A percentile compares a stretch with the other conserved stretches of the same genome.
These are phyloP conservation scores for Anacardium occidentale DNA, from an alignment of 345 rosid species.

Conservation along the genomic window DNA sequence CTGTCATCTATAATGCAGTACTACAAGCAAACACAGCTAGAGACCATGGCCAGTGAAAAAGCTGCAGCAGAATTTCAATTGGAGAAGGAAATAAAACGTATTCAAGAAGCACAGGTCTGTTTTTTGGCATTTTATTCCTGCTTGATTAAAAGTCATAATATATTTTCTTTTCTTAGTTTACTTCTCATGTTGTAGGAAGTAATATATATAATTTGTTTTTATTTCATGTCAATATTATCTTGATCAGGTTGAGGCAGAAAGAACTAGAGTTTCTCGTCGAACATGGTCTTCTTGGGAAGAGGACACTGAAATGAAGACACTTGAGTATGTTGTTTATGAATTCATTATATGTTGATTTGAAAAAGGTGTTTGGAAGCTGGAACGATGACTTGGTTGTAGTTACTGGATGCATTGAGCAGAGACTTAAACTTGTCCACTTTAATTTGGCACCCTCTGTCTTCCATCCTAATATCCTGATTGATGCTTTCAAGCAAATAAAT, in stretches of 20 bases:
- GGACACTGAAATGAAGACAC: conserved; percentile 86
- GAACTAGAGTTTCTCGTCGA: conserved; percentile 72
- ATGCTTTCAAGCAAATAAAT: neutral
- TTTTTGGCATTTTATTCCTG: conserved; percentile 11
- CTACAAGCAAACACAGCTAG: conserved; percentile 97
- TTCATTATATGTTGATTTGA: neutral
- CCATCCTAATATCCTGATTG: neutral
- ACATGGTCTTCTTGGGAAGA: conserved; percentile 88
- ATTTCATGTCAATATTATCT: conserved; percentile 12
- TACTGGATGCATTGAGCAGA: neutral
- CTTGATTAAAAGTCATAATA: conserved; percentile 15
- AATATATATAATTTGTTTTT: conserved; percentile 2
- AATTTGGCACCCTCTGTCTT: neutral
- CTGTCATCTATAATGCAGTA: conserved; percentile 51
- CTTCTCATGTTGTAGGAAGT: conserved; percentile 7
- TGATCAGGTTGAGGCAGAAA: conserved; percentile 83
- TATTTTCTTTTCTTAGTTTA: neutral
- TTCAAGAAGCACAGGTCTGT: conserved; percentile 82
- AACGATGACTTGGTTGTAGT: conserved; percentile 5
- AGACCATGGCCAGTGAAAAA: conserved; percentile 96
- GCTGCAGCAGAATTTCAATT: conserved; percentile 98
- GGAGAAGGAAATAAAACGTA: conserved; percentile 88
- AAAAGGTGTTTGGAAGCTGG: neutral
- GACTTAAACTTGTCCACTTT: neutral
- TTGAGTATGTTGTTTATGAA: conserved; percentile 58